Base-by-base conservation (phyloP, 805 yeast genomes). In the Kluyveromyces siamensis region DNA sequence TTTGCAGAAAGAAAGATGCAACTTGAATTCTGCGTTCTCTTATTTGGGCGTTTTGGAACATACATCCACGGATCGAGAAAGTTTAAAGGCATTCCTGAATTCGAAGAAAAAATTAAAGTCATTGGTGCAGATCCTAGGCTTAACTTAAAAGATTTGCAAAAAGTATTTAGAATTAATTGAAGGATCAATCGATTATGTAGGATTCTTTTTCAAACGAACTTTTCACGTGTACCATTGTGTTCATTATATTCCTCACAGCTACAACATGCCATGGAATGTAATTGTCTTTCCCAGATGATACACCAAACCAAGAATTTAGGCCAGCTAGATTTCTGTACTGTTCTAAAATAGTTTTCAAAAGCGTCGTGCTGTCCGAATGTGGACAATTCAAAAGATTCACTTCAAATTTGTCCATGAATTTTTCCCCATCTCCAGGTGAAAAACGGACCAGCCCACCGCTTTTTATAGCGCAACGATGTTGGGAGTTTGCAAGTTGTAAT, bases 371-470 rank as follows among this genome's bases (percentile, higher is more conserved):
- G 64, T 85, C 77, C 39, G 80, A 79, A 37, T 80, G 77, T 16
- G 89, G 87, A 57, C 91, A 85, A 59, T 89, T 84, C 54, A 86
- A 65, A 33, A 86, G 67, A 53, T 80, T 83, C 7, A 83, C 77
- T 56, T 85, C 93, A 52, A 80, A 75, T 4, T 76, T 60, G 11
- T 66, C 61, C 41, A 71, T 48, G 6, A 55, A 52, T 27, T 68
- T 58, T 33, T 65, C 57, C 2, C 59, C 58, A 8, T 42, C 47
- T 9, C 51, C 43, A 16, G 50, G 52, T 30, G 56, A 56, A 38
- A 62, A 62, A 50, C 76, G 80, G 8, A 83, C 57, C 47, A 86
- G 62, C 51, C 80, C 84, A 0, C 93, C 93, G 1, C 87, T 79
- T 52, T 80, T 79, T 57, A 84, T 76, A 2, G 90, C 84, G 46